Base-by-base conservation (phyloP, 1,284 basidiomycete genomes). In the Cutaneotrichosporon arboriforme region DNA sequence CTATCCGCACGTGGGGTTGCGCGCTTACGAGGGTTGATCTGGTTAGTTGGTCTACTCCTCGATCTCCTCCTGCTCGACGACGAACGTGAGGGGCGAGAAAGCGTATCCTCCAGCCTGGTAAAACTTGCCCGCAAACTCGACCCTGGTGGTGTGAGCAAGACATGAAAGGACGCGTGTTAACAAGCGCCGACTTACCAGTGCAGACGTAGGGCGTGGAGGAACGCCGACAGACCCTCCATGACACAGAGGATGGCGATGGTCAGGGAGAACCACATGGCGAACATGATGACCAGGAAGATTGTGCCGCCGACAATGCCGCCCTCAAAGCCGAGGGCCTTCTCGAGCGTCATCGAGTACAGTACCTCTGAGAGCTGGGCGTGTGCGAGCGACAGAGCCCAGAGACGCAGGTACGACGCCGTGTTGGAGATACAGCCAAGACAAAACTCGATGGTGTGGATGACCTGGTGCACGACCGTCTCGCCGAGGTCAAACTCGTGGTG, bases 381-480 rank as follows among this genome's bases (percentile, higher is more conserved):
- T 8, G 94, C 94, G 46, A 98, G 83, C 31, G 96, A 98, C 9
- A 99, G 81, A 20, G 96, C 96, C 94, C 94, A 99, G 36, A 99
- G 81, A 77, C 94, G 94, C 49, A 99, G 85, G 77, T 99, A 99
- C 20, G 93, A 97, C 8, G 94, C 96, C 62, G 96, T 99, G 77
- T 99, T 97, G 61, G 96, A 98, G 71, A 99, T 97, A 76, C 94
- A 97, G 18, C 93, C 73, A 85, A 98, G 83, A 72, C 94, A 97
- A 79, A 97, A 98, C 78, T 98, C 96, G 75, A 97, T 97, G 22
- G 93, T 96, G 76, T 94, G 92, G 67, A 98, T 98, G 60, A 96
- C 81, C 75, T 97, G 94, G 77, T 98, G 92, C 56, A 98, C 90
- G 39, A 96, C 83, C 46, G 97, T 84, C 76, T 98, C 94, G 68